Conservation (phyloP, 169 alveolate genomes). For the Cryptosporidium ubiquitum region DNA sequence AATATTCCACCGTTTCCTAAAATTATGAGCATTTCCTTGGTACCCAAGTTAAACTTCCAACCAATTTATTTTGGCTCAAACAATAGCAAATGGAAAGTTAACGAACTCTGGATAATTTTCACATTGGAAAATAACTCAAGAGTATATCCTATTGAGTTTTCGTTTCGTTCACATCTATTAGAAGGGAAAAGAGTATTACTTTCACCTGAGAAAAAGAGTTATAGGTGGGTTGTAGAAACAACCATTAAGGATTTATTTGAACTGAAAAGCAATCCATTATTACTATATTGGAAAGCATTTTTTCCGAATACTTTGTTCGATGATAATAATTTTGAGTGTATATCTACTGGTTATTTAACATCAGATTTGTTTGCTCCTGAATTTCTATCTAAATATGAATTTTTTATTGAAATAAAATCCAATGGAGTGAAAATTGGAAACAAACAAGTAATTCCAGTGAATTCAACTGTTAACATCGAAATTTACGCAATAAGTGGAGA, state of each 20-base stretch:
- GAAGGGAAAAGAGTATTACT: not conserved
- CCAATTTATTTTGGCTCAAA: not conserved
- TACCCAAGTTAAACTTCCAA: constrained; percentile 24
- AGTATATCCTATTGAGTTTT: constrained; percentile 13
- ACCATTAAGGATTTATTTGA: not conserved
- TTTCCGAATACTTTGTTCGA: constrained; percentile 16
- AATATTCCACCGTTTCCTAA: constrained; percentile 14
- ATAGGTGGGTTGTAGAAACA: constrained; percentile 63
- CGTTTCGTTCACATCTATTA: not conserved
- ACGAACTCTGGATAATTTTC: constrained; percentile 17
- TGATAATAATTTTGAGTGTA: not conserved
- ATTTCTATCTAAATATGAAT: constrained; percentile 29
- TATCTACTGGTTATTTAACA: constrained; percentile 4
- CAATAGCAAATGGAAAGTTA: constrained; percentile 33
- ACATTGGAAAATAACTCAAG: constrained; percentile 50
- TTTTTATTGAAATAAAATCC: constrained; percentile 7
- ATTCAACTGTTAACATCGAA: not conserved
- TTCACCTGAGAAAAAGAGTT: constrained; percentile 9
- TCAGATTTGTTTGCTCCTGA: not conserved
- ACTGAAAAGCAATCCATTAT: not conserved
- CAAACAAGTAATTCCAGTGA: constrained; percentile 9
- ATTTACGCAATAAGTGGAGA: not conserved
- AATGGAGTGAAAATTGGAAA: constrained; percentile 12
- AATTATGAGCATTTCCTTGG: not conserved
- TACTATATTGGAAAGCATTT: constrained; percentile 19